Evolutionary conservation across 257 asterid genomes (phyloP), one percentile per base, ranked within the genome.

Genomic region (Osmanthus fragrans): DNA sequence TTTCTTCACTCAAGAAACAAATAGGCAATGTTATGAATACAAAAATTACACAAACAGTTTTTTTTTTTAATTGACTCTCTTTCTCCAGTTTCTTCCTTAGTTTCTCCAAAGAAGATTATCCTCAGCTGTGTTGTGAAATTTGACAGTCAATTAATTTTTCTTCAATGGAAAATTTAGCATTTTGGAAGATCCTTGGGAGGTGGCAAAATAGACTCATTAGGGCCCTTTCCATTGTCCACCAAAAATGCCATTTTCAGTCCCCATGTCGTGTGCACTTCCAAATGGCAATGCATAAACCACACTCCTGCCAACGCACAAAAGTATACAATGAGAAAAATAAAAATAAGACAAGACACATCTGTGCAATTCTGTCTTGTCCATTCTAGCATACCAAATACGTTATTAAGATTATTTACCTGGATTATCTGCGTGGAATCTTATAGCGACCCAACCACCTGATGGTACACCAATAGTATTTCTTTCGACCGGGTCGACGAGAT

Each of bases 211-310:
- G 97, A 90, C 79, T 94, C 83, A 60, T 90, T 92, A 1, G 91
- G 86, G 37, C 97, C 95, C 58, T 88, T 91, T 21, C 98, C 98
- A 73, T 92, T 88, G 78, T 94, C 98, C 66, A 94, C 97, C 84
- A 88, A 86, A 83, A 94, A 94, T 0, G 98, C 97, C 98, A 94
- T 94, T 77, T 94, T 94, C 33, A 94, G 76, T 18, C 98, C 98
- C 98, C 98, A 94, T 45, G 93, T 87, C 4, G 98, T 94, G 79
- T 94, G 98, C 74, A 90, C 87, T 73, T 94, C 98, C 86, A 94
- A 76, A 85, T 94, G 97, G 82, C 98, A 94, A 85, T 94, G 98
- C 98, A 94, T 87, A 63, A 94, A 92, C 98, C 98, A 94, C 29
- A 92, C 93, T 30, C 98, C 98, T 94, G 84, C 3, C 3, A 66